Evolutionary conservation across 495 filamentous ascomycete genomes (phyloP).

Genomic region (Amniculicola lignicola): DNA sequence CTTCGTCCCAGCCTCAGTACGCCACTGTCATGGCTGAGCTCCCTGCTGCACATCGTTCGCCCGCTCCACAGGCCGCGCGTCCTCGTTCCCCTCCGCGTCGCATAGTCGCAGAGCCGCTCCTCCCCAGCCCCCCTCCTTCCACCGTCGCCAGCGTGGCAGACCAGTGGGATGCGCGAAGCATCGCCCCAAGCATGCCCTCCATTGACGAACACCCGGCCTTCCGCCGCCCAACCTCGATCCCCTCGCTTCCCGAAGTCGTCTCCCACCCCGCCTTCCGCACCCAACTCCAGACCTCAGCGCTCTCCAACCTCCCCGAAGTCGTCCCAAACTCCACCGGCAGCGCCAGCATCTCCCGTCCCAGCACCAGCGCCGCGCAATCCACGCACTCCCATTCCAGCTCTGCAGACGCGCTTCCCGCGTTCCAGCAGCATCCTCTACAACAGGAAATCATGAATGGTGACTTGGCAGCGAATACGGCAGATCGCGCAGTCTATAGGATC

Average conservation of each 20-base stretch:
- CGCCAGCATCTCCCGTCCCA: too few relatives aligned
- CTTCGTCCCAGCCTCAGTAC: neutral
- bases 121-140: slow-evolving; percentile 22
- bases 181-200: slow-evolving; percentile 25
- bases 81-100: slow-evolving; percentile 9
- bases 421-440: slow-evolving; percentile 30
- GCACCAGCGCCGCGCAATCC: neutral
- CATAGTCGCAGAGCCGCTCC: slow-evolving; percentile 18
- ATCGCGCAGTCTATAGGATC: slow-evolving; percentile 42
- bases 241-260: slow-evolving; percentile 10
- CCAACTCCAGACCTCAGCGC: neutral
- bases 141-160: slow-evolving; percentile 12
- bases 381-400: too few relatives aligned
- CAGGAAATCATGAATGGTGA: slow-evolving; percentile 16
- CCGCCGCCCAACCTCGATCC: neutral
- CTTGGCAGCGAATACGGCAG: slow-evolving; percentile 35
- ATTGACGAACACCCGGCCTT: slow-evolving; percentile 26
- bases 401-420: slow-evolving; percentile 21
- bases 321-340: neutral
- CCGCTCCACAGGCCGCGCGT: neutral
- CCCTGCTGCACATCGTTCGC: too few relatives aligned
- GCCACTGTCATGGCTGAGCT: slow-evolving; percentile 8
- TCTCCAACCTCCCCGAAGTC: neutral
- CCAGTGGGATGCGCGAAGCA: slow-evolving; percentile 4
- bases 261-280: slow-evolving; percentile 12